Base-by-base conservation (phyloP, 169 alveolate genomes). In the Plasmodium billcollinsi region DNA sequence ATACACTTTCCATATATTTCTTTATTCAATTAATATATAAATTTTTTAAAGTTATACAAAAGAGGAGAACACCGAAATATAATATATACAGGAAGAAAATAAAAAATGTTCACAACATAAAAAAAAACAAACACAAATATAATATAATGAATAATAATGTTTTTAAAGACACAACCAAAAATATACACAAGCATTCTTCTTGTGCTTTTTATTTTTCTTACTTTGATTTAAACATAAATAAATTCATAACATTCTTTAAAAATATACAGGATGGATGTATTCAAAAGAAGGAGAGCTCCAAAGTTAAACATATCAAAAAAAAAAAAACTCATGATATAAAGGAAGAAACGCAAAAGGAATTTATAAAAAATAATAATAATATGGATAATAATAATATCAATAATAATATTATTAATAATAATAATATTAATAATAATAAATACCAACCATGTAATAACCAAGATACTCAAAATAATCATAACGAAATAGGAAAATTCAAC, bases 21-120 rank as follows among this genome's bases (percentile, higher is more conserved):
- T 83, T 83, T 54, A 33, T 83, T 24, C 58, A 69, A 20, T 33
- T 83, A 21, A 29, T 83, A 11, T 83, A 83, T 39, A 62, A 52
- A 29, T 69, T 83, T 69, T 83, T 58, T 67, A 83, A 69, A 18
- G 49, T 49, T 11, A 7, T 39, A 20, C 61, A 33, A 14, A n/a
- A 49, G 20, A 0, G 1, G 0, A 11, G n/a, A 2, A 2, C 39
- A 5, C 29, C 65, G 0, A 12, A 15, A 8, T 15, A 54, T 73
- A 43, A 20, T 18, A 61, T 2, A 14, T 29, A 2, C 20, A 24
- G 24, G n/a, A 21, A 52, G 39, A 15, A 15, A 7, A 65, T 15
- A n/a, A 45, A 74, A 15, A 1, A 47, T n/a, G 39, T 59, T 50
- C 15, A 2, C 18, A 2, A 0, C 70, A n/a, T 43, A 18, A 15